Percentiles rank a stretch among this genome's conserved stretches.
Conservation (phyloP, 2,329 filamentous ascomycete species). For the Chrysosporium queenslandicum region DNA sequence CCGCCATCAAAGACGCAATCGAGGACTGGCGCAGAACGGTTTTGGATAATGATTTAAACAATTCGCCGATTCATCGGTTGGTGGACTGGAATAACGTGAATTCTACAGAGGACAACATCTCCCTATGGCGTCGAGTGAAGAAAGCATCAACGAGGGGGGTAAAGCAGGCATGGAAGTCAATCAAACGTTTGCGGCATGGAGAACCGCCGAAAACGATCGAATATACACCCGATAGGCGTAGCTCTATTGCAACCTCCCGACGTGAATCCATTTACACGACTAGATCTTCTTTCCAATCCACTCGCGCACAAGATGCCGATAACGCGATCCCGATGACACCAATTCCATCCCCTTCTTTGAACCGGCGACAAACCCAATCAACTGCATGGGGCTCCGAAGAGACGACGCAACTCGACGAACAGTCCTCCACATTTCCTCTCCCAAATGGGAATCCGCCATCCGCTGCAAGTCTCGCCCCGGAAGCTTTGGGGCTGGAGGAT, state of each 20-base stretch:
- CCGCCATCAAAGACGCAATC: slow-evolving; percentile 85
- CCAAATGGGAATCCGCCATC: not conserved
- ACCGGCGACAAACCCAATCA: slow-evolving; percentile 4
- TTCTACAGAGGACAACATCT: slow-evolving; percentile 74
- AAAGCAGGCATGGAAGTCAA: slow-evolving; percentile 46
- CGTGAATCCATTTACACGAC: slow-evolving; percentile 49
- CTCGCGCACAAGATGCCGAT: slow-evolving; percentile 33
- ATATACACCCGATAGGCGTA: slow-evolving; percentile 45
- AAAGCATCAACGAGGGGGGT: slow-evolving; percentile 64
- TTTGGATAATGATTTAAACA: slow-evolving; percentile 89
- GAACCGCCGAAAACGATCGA: slow-evolving; percentile 31
- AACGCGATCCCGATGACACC: slow-evolving; percentile 93
- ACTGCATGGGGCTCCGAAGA: slow-evolving; percentile 1
- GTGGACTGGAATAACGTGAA: slow-evolving; percentile 90
- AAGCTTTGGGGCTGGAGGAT: not conserved
- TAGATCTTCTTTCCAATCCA: slow-evolving; percentile 44
- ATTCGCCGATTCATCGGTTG: slow-evolving; percentile 84
- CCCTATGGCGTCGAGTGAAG: slow-evolving; percentile 77
- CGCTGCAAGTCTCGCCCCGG: slow-evolving; percentile 4
- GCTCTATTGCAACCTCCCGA: slow-evolving; percentile 48
- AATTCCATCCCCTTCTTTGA: slow-evolving; percentile 59
- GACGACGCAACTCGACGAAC: not conserved
- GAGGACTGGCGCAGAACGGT: slow-evolving; percentile 90
- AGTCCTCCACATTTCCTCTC: not conserved
- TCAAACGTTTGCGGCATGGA: slow-evolving; percentile 41